Percentiles rank a stretch among this genome's conserved stretches.
phyloP scores from a whole-genome alignment of 2,329 filamentous ascomycete species.

The Claviceps capensis region DNA sequence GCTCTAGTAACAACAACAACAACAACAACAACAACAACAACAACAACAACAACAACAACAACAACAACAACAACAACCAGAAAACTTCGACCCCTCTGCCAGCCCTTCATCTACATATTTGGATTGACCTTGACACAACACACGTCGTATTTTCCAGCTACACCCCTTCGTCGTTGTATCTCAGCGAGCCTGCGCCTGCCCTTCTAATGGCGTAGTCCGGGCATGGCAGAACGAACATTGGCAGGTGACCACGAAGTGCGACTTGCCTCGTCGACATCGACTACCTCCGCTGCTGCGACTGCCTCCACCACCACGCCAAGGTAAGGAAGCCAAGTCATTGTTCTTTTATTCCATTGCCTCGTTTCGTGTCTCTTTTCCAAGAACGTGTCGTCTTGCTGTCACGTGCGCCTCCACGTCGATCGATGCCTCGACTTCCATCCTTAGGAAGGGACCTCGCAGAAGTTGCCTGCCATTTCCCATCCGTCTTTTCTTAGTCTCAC shows the following conservation, averaged over 20 bases:
- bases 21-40: too few relatives aligned
- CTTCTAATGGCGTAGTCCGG: conserved; percentile 51
- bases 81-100: neutral
- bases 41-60: too few relatives aligned
- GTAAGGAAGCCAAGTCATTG: conserved; percentile 7
- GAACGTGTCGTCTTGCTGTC: neutral
- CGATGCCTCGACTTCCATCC: neutral
- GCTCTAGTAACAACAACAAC: neutral
- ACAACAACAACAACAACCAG: neutral
- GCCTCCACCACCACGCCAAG: conserved; percentile 14
- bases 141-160: too few relatives aligned
- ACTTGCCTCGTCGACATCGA: conserved; percentile 29
- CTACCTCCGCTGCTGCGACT: conserved; percentile 16
- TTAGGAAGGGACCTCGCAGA: neutral
- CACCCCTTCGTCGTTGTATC: conserved; percentile 7
- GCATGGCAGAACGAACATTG: conserved; percentile 51
- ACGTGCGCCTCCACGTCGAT: neutral
- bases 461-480: neutral
- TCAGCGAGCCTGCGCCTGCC: conserved; percentile 20
- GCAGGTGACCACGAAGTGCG: conserved; percentile 42
- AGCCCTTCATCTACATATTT: neutral
- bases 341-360: neutral
- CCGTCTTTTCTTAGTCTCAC: neutral
- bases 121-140: neutral
- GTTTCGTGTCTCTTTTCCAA: neutral